Percentiles rank a stretch among this genome's conserved stretches.
These are phyloP conservation scores for Epichloe gansuensis DNA, from an alignment of 2,329 filamentous ascomycete genomes.

Conservation along the genomic window DNA sequence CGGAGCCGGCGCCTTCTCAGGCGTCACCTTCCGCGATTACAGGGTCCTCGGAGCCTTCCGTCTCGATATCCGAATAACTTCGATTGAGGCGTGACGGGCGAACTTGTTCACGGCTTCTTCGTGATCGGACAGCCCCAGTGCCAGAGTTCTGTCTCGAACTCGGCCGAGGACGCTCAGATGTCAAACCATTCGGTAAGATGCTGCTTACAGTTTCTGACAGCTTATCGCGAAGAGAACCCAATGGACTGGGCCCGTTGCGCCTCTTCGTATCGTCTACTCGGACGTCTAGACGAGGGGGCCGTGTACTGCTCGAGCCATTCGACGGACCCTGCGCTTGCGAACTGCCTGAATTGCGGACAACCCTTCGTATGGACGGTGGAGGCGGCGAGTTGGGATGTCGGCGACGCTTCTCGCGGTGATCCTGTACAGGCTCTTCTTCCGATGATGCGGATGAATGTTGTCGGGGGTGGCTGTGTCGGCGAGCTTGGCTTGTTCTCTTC, in stretches of 20 bases:
- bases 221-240: constrained; percentile 30
- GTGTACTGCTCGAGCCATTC: constrained; percentile 14
- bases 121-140: constrained; percentile 18
- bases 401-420: constrained; percentile 12
- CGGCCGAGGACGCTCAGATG: constrained; percentile 24
- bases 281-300: constrained; percentile 22
- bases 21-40: constrained; percentile 22
- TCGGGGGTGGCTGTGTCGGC: constrained; percentile 39
- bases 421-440: constrained; percentile 25
- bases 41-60: constrained; percentile 23
- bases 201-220: constrained; percentile 32
- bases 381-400: constrained; percentile 17
- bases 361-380: constrained; percentile 21
- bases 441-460: constrained; percentile 29
- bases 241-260: constrained; percentile 24
- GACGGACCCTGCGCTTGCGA: constrained; percentile 16
- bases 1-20: constrained; percentile 13
- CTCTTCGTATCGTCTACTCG: constrained; percentile 26
- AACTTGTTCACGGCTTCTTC: constrained; percentile 29
- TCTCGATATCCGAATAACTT: constrained; percentile 29
- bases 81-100: constrained; percentile 28
- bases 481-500: constrained; percentile 19
- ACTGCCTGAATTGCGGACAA: constrained; percentile 17
- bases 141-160: constrained; percentile 22
- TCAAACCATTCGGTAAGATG: constrained; percentile 27